phyloP scores from a whole-genome alignment of 306 rosid species.

The Prunus persica region Prunus_persica_NCBIv2 NC_034011.1:21930501-21931000 shows the following conservation, averaged over 20 bases:
- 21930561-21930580: conserved; percentile 28
- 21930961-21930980: too few relatives aligned
- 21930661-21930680: neutral
- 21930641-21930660: conserved; percentile 37
- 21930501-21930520: neutral
- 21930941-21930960: too few relatives aligned
- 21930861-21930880: too few relatives aligned
- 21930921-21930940: too few relatives aligned
- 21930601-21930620: conserved; percentile 31
- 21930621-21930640: conserved; percentile 32
- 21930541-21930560: conserved; percentile 19
- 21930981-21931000: too few relatives aligned
- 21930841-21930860: too few relatives aligned
- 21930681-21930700: too few relatives aligned
- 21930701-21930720: neutral
- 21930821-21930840: too few relatives aligned
- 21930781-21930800: too few relatives aligned
- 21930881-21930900: too few relatives aligned
- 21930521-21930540: neutral
- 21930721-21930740: neutral
- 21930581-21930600: conserved; percentile 39
- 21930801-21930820: too few relatives aligned
- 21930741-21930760: conserved; percentile 15
- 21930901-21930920: too few relatives aligned
- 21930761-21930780: conserved; percentile 9